Evolutionary conservation across 2,329 filamentous ascomycete genomes (phyloP).

Genomic region (Talaromyces rugulosus): DNA sequence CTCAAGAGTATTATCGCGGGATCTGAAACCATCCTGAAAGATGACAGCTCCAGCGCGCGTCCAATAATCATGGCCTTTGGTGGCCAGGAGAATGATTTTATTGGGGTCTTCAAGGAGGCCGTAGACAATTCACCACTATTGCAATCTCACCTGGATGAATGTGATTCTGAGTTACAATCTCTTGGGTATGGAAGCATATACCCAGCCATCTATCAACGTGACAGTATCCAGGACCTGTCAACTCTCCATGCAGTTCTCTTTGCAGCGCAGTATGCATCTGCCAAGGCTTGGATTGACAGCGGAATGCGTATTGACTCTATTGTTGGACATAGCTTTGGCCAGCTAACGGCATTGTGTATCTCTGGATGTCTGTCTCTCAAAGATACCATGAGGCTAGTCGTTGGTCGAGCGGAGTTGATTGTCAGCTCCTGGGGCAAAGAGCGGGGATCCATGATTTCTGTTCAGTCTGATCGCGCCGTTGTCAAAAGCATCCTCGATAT

Average conservation of each 20-base stretch:
- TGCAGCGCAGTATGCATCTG: constrained; percentile 36
- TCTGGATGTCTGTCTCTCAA: constrained; percentile 25
- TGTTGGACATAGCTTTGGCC: constrained; percentile 38
- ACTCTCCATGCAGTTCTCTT: constrained; percentile 35
- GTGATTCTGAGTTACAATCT: constrained; percentile 24
- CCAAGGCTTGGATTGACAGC: constrained; percentile 34
- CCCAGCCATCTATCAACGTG: constrained; percentile 25
- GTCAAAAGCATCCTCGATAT: constrained; percentile 16
- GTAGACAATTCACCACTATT: constrained; percentile 26
- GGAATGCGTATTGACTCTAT: constrained; percentile 30
- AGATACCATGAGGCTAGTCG: constrained; percentile 27
- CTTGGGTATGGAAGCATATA: constrained; percentile 31
- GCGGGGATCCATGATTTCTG: constrained; percentile 29
- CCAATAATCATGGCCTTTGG: constrained; percentile 37
- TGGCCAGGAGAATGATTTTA: constrained; percentile 31
- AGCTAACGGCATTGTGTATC: constrained; percentile 33
- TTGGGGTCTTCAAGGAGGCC: constrained; percentile 24
- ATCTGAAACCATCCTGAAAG: background rate
- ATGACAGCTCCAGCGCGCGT: constrained; percentile 1
- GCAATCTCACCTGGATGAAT: constrained; percentile 30
- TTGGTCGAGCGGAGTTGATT: constrained; percentile 28
- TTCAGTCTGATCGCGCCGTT: constrained; percentile 26
- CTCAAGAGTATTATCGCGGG: background rate
- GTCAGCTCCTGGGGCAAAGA: constrained; percentile 29
- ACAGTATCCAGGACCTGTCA: constrained; percentile 16